Conservation (phyloP, 129 eudicot genomes). For the Apium graveolens region DNA sequence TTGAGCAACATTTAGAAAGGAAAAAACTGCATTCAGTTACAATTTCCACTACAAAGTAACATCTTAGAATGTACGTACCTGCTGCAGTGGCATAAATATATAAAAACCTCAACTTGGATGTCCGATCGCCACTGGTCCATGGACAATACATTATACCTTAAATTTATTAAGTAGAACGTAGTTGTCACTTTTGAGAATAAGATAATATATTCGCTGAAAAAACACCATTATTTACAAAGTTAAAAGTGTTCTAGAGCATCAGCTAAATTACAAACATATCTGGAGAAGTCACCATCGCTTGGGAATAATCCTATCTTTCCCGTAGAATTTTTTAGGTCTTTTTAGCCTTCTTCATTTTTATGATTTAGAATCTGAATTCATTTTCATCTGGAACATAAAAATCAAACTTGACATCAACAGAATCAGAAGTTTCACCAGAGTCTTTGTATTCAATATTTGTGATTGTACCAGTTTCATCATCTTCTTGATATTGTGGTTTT, state of each 20-base stretch:
- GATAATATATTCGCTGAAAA: background rate
- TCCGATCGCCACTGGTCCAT: background rate
- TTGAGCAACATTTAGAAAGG: background rate
- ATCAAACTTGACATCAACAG: conserved; percentile 82
- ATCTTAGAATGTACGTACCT: background rate
- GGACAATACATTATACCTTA: background rate
- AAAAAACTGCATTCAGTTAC: background rate
- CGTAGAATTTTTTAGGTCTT: background rate
- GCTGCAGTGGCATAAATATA: background rate
- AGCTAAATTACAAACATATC: no score
- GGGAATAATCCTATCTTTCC: background rate
- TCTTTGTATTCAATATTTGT: conserved; percentile 71
- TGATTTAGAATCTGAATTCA: conserved; percentile 9
- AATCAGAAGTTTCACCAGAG: conserved; percentile 58
- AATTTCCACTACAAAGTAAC: background rate
- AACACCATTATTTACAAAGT: background rate
- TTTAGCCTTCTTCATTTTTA: background rate
- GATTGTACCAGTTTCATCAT: conserved; percentile 51
- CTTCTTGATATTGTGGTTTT: conserved; percentile 64
- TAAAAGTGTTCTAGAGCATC: background rate
- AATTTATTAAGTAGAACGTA: background rate
- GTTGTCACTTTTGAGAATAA: background rate
- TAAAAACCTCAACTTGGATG: background rate
- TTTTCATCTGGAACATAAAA: conserved; percentile 56
- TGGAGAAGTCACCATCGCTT: background rate